These are phyloP conservation scores for Chytriomyces hyalinus DNA, from an alignment of 192 early-diverging fungal genomes.

Conservation along the genomic window DNA sequence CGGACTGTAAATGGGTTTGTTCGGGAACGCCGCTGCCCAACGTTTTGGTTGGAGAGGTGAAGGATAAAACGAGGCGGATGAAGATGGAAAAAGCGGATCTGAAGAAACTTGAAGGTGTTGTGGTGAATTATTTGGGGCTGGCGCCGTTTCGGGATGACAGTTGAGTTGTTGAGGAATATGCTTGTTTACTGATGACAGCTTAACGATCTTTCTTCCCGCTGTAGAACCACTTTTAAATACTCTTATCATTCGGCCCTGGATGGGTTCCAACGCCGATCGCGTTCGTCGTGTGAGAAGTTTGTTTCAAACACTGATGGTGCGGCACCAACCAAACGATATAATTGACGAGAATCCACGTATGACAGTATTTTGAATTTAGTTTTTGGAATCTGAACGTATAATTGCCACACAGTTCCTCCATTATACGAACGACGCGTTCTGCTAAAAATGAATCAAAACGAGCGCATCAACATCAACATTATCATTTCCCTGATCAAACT, in stretches of 20 bases:
- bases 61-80: not conserved
- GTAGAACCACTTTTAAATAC: slow-evolving; percentile 1
- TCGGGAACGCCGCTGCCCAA: slow-evolving; percentile 57
- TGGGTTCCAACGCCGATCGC: not conserved
- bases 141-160: slow-evolving; percentile 58
- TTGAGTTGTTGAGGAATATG: not conserved
- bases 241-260: not conserved
- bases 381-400: not conserved
- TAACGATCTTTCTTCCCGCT: not conserved
- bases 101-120: slow-evolving; percentile 61
- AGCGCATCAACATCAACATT: slow-evolving; percentile 61
- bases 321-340: slow-evolving; percentile 65
- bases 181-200: not conserved
- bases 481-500: slow-evolving; percentile 69
- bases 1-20: slow-evolving; percentile 71
- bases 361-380: not conserved
- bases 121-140: slow-evolving; percentile 65
- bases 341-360: slow-evolving; percentile 53
- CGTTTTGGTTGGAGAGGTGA: slow-evolving; percentile 19
- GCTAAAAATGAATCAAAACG: slow-evolving; percentile 55
- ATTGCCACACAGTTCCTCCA: slow-evolving; percentile 58
- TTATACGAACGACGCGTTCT: slow-evolving; percentile 55
- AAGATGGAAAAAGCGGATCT: slow-evolving; percentile 55
- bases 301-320: slow-evolving; percentile 76
- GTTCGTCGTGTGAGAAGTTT: slow-evolving; percentile 50